A percentile compares a stretch with the other conserved stretches of the same genome.
phyloP scores from a whole-genome alignment of 1,284 basidiomycete genomes.

The Porogramme epimiltina region DNA sequence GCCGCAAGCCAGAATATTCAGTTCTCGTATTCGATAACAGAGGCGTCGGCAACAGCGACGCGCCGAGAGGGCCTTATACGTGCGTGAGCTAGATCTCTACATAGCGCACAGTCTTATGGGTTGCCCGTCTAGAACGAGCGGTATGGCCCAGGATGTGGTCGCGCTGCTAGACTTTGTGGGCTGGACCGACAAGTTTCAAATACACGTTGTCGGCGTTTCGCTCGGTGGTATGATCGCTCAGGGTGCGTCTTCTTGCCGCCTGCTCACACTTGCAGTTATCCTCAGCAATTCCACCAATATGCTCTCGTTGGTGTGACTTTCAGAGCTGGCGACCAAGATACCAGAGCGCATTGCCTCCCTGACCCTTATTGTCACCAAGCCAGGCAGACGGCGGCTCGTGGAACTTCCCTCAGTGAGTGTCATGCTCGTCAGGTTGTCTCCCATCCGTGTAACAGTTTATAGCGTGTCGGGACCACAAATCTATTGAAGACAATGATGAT shows the following conservation, averaged over 20 bases:
- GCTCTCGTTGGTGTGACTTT: neutral
- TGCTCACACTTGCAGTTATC: too few relatives aligned
- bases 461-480: slow-evolving; percentile 11
- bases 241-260: slow-evolving; percentile 40
- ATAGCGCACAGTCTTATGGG: neutral
- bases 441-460: neutral
- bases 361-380: slow-evolving; percentile 69
- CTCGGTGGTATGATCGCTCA: slow-evolving; percentile 89
- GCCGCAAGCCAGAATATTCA: slow-evolving; percentile 49
- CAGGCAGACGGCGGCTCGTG: slow-evolving; percentile 58
- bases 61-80: slow-evolving; percentile 72
- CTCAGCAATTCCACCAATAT: neutral
- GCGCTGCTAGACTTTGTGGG: slow-evolving; percentile 71
- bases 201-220: slow-evolving; percentile 81
- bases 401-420: slow-evolving; percentile 63
- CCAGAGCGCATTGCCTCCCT: slow-evolving; percentile 70
- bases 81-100: slow-evolving; percentile 24
- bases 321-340: slow-evolving; percentile 69
- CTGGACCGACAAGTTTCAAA: slow-evolving; percentile 63
- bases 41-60: slow-evolving; percentile 79
- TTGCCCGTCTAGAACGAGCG: slow-evolving; percentile 67
- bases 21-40: slow-evolving; percentile 87
- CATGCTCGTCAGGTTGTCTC: neutral
- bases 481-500: slow-evolving; percentile 44
- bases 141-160: slow-evolving; percentile 79